Evolutionary conservation across 1,284 basidiomycete species (phyloP).

Genomic region (Sporisorium graminicola): DNA sequence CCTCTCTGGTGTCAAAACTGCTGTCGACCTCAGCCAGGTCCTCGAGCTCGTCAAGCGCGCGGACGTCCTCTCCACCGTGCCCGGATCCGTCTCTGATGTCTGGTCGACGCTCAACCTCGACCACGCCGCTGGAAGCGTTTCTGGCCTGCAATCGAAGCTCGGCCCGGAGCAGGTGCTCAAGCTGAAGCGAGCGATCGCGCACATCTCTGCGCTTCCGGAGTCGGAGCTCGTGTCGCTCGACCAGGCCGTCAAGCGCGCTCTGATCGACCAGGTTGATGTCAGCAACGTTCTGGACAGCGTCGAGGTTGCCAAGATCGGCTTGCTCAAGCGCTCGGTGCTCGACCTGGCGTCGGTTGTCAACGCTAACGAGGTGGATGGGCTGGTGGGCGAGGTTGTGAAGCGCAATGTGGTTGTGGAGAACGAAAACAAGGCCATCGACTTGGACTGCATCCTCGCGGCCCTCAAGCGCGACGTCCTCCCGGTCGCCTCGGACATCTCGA

Average conservation of each 20-base stretch:
- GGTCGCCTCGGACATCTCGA: not conserved
- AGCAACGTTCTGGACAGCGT: not conserved
- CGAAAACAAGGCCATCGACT: not conserved
- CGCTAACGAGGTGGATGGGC: conserved; percentile 3
- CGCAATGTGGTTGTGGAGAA: conserved; percentile 8
- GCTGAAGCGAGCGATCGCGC: conserved; percentile 29
- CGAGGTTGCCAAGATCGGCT: not conserved
- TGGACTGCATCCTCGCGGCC: conserved; percentile 3
- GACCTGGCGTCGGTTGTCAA: conserved; percentile 15
- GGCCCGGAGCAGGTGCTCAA: conserved; percentile 8
- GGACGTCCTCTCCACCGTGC: too few relatives aligned
- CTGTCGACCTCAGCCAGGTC: too few relatives aligned
- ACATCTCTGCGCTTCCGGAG: conserved; percentile 25
- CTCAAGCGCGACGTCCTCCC: conserved; percentile 11
- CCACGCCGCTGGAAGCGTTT: too few relatives aligned
- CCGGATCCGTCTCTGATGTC: too few relatives aligned
- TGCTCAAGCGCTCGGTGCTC: conserved; percentile 18
- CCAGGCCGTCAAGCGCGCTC: conserved; percentile 1
- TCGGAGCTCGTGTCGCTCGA: conserved; percentile 16
- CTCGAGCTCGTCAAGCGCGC: too few relatives aligned
- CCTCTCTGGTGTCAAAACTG: too few relatives aligned
- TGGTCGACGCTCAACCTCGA: too few relatives aligned
- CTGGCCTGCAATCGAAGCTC: too few relatives aligned
- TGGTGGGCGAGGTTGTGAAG: conserved; percentile 14
- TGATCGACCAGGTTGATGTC: not conserved